A percentile compares a stretch with the other conserved stretches of the same genome.
Conservation (phyloP, 805 yeast genomes). For the Limtongia smithiae region DNA sequence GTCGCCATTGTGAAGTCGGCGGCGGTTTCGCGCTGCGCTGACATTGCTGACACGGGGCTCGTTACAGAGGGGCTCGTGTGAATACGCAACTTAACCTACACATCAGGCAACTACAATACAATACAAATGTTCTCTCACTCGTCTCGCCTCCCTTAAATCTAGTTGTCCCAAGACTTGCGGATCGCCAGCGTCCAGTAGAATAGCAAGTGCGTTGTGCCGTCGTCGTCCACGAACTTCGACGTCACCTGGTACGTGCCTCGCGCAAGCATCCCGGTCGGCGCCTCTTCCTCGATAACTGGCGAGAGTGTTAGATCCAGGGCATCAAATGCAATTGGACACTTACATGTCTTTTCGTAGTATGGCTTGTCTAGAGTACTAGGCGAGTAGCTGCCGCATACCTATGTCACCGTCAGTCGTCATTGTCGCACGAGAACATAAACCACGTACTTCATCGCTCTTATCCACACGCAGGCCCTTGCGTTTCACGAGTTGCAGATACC, state of each 20-base stretch:
- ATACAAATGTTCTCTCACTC: too few species aligned
- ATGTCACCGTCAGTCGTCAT: background rate
- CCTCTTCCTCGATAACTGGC: constrained; percentile 63
- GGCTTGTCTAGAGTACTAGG: constrained; percentile 83
- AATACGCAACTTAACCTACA: too few species aligned
- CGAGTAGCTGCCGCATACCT: constrained; percentile 73
- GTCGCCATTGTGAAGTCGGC: too few species aligned
- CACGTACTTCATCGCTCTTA: constrained; percentile 68
- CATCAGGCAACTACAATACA: too few species aligned
- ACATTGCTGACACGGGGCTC: too few species aligned
- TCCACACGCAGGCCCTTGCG: constrained; percentile 86
- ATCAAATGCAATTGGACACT: constrained; percentile 22
- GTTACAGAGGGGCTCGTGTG: background rate
- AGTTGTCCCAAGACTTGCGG: constrained; percentile 44
- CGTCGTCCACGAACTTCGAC: constrained; percentile 84
- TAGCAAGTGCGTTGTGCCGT: constrained; percentile 64
- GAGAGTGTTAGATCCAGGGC: background rate
- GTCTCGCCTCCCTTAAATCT: background rate
- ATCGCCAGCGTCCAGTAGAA: constrained; percentile 86
- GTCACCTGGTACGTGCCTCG: constrained; percentile 81
- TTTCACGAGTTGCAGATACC: constrained; percentile 78
- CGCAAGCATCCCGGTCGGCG: constrained; percentile 85
- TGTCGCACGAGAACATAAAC: background rate
- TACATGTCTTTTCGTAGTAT: constrained; percentile 54
- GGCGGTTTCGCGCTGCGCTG: too few species aligned